phyloP scores from a whole-genome alignment of 768 basidiomycete species.

The Gloeophyllum trabeum region DNA sequence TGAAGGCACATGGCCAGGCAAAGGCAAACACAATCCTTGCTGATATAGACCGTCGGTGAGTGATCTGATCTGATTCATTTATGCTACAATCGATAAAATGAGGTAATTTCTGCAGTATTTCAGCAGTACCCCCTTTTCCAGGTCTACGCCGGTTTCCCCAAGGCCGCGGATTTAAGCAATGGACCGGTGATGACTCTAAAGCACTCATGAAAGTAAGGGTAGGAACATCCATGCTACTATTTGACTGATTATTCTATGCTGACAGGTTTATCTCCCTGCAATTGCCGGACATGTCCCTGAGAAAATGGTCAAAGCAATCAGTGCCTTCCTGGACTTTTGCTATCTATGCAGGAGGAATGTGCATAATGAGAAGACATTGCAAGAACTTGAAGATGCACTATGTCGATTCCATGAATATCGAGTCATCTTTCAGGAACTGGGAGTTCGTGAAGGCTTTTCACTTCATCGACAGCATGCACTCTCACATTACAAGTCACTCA shows the following conservation, averaged over 20 bases:
- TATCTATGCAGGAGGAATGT: conserved; percentile 14
- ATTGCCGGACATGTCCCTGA: conserved; percentile 17
- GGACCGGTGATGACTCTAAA: conserved; percentile 28
- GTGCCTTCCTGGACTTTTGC: conserved; percentile 19
- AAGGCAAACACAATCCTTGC: conserved; percentile 13
- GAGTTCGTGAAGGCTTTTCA: not conserved
- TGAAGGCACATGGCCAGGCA: conserved; percentile 6
- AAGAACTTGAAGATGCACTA: conserved; percentile 5
- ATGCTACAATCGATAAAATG: not conserved
- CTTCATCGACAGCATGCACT: conserved; percentile 1
- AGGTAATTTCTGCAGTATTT: conserved; percentile 12
- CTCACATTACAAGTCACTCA: not conserved
- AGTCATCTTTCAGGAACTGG: not conserved
- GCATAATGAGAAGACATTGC: conserved; percentile 11
- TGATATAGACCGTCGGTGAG: conserved; percentile 20
- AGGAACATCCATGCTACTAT: not conserved
- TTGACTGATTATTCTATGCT: not conserved
- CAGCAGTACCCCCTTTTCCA: conserved; percentile 15
- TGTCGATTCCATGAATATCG: not conserved
- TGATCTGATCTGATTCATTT: not conserved
- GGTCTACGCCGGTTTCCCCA: conserved; percentile 19
- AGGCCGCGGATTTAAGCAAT: conserved; percentile 22
- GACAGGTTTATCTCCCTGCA: conserved; percentile 13
- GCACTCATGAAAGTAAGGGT: conserved; percentile 23
- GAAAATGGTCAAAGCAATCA: conserved; percentile 14